Conservation (phyloP, 1,284 basidiomycete species). For the Ustilago curta region DNA sequence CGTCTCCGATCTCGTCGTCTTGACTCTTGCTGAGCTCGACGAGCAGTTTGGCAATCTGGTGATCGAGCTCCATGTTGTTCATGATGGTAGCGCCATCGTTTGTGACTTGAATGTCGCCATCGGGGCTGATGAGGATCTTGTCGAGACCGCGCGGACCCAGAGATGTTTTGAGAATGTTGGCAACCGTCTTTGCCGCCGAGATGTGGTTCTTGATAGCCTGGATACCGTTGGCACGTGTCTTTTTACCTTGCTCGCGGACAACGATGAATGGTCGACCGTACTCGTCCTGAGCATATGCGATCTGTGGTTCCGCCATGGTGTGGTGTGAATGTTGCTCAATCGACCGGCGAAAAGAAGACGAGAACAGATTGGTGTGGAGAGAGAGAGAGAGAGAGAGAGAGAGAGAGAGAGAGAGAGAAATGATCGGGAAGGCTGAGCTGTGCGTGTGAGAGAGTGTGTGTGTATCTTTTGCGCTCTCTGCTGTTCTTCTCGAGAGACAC, state of each 20-base stretch:
- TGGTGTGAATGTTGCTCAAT: conserved; percentile 3
- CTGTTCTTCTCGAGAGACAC: conserved; percentile 21
- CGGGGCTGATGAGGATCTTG: conserved; percentile 98
- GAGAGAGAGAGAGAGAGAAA: too few species aligned
- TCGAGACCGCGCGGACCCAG: conserved; percentile 95
- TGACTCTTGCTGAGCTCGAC: conserved; percentile 97
- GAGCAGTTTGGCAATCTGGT: conserved; percentile 96
- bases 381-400: too few species aligned
- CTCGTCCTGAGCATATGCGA: conserved; percentile 72
- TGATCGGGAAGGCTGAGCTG: conserved; percentile 17
- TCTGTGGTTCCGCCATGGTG: conserved; percentile 65
- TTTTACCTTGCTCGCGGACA: conserved; percentile 91
- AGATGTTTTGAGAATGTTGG: conserved; percentile 94
- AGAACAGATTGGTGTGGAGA: conserved; percentile 7
- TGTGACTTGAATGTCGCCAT: conserved; percentile 98
- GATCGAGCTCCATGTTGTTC: conserved; percentile 80
- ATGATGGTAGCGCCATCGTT: conserved; percentile 86
- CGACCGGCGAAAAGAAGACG: conserved; percentile 10
- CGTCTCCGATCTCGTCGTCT: conserved; percentile 99
- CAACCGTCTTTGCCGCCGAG: conserved; percentile 86
- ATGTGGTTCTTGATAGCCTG: conserved; percentile 86
- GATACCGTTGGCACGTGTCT: conserved; percentile 91
- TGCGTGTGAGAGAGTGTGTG: conserved; percentile 9
- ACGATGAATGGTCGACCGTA: conserved; percentile 98
- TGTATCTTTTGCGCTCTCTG: conserved; percentile 1